Percentiles rank a stretch among this genome's conserved stretches.
These are phyloP conservation scores for Exophiala xenobiotica DNA, from an alignment of 2,329 filamentous ascomycete species.

Conservation along the genomic window DNA sequence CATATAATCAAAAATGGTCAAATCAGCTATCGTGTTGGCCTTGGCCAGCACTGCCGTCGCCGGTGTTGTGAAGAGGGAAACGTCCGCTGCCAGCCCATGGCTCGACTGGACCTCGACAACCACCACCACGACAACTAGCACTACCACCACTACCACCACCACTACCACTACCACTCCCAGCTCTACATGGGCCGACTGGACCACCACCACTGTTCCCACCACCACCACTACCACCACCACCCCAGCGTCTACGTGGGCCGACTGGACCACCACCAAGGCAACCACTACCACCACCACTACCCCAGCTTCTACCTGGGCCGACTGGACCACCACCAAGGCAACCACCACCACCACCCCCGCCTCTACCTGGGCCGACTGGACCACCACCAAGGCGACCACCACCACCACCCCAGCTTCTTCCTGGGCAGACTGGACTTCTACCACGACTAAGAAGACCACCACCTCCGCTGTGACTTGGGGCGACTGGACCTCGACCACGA, in stretches of 20 bases:
- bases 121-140: conserved; percentile 22
- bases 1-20: conserved; percentile 28
- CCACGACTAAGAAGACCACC: neutral
- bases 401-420: conserved; percentile 16
- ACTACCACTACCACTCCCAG: conserved; percentile 22
- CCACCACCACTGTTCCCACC: conserved; percentile 8
- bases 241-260: conserved; percentile 25
- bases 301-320: conserved; percentile 13
- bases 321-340: conserved; percentile 38
- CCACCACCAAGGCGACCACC: conserved; percentile 15
- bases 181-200: conserved; percentile 8
- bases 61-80: conserved; percentile 22
- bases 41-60: conserved; percentile 29
- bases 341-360: conserved; percentile 40
- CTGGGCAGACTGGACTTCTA: neutral
- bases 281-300: conserved; percentile 3
- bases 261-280: conserved; percentile 11
- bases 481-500: neutral
- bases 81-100: conserved; percentile 12
- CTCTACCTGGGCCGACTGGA: conserved; percentile 14
- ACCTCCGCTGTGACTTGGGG: too few species aligned
- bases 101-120: conserved; percentile 31
- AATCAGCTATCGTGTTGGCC: conserved; percentile 30
- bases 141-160: conserved; percentile 30
- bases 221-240: conserved; percentile 29